Evolutionary conservation across 2,329 filamentous ascomycete genomes (phyloP).

Genomic region (Trichophyton schoenleinii): DNA sequence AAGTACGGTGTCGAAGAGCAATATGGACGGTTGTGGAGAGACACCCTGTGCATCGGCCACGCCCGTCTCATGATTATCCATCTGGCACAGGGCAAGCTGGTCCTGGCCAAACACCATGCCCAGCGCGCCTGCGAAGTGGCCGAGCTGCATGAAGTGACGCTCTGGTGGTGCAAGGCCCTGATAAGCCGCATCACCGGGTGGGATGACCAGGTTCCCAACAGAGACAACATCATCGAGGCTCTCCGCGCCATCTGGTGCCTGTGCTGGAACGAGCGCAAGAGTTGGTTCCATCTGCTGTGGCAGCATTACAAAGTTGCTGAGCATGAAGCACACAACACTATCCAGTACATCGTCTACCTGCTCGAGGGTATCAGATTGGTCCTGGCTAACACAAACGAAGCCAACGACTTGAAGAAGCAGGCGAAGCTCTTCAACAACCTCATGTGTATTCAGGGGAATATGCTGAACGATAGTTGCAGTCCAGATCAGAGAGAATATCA

Average conservation of each 20-base stretch:
- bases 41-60: conserved; percentile 5
- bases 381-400: not conserved
- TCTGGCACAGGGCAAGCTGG: not conserved
- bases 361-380: not conserved
- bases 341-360: not conserved
- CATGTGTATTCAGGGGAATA: too few species aligned
- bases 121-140: not conserved
- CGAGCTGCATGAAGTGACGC: not conserved
- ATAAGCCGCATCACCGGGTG: not conserved
- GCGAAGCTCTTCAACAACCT: not conserved
- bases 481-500: too few species aligned
- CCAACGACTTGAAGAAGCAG: not conserved
- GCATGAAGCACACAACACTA: not conserved
- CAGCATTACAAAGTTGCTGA: not conserved
- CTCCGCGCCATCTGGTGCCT: conserved; percentile 1
- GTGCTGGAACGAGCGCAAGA: not conserved
- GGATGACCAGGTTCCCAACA: not conserved
- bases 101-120: not conserved
- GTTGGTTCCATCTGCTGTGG: conserved; percentile 2
- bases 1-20: not conserved
- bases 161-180: conserved; percentile 1
- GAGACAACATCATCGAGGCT: not conserved
- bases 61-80: conserved; percentile 1
- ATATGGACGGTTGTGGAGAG: not conserved
- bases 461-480: too few species aligned